phyloP scores from a whole-genome alignment of 228 moss, liverwort and hornwort genomes.

The Sphagnum fallax region DNA sequence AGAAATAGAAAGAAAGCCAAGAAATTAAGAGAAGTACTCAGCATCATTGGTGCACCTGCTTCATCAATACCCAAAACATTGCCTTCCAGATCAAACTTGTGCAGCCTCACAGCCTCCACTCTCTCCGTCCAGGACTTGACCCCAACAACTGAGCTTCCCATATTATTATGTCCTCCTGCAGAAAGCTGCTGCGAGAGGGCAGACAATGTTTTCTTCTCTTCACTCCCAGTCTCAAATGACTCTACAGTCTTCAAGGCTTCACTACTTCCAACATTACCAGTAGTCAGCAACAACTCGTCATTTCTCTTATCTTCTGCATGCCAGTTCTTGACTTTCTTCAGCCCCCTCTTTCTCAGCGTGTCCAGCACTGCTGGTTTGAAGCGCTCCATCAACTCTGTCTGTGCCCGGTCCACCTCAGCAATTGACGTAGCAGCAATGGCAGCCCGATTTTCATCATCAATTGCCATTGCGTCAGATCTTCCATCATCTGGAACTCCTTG shows the following conservation, averaged over 20 bases:
- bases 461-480: slow-evolving; percentile 13
- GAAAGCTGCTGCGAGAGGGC: too few species aligned
- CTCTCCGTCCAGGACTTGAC: slow-evolving; percentile 73
- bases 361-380: slow-evolving; percentile 45
- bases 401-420: slow-evolving; percentile 40
- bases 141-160: slow-evolving; percentile 16
- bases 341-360: slow-evolving; percentile 35
- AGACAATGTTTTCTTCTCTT: not conserved
- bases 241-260: not conserved
- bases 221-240: not conserved
- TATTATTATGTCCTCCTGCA: not conserved
- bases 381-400: slow-evolving; percentile 31
- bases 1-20: too few species aligned
- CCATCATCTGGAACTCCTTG: too few species aligned
- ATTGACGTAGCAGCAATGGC: slow-evolving; percentile 41
- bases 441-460: slow-evolving; percentile 47
- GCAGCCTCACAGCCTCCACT: slow-evolving; percentile 76
- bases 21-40: too few species aligned
- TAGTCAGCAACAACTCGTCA: not conserved
- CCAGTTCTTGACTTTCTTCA: slow-evolving; percentile 21
- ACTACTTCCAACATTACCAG: not conserved
- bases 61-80: slow-evolving; percentile 37
- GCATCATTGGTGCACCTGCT: not conserved
- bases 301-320: slow-evolving; percentile 16
- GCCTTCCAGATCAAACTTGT: slow-evolving; percentile 77